These are phyloP conservation scores for Taxillus chinensis DNA, from an alignment of 164 flowering plant genomes.

Conservation along the genomic window DNA sequence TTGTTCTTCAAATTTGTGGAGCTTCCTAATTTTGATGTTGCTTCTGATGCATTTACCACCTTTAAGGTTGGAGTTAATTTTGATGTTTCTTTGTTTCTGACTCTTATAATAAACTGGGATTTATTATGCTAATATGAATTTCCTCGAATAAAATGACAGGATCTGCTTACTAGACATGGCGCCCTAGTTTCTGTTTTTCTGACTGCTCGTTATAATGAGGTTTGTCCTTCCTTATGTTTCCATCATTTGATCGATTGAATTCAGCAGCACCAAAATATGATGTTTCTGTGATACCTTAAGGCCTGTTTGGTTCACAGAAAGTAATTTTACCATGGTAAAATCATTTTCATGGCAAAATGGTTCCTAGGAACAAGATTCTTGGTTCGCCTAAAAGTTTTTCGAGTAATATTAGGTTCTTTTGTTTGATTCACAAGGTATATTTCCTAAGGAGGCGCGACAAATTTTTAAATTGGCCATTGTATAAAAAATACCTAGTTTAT, in stretches of 20 bases:
- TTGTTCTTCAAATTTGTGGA: constrained; percentile 94
- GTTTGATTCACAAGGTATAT: too few relatives aligned
- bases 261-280: too few relatives aligned
- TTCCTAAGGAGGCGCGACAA: too few relatives aligned
- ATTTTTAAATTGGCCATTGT: too few relatives aligned
- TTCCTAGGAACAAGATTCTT: too few relatives aligned
- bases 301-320: too few relatives aligned
- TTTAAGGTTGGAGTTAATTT: constrained; percentile 62
- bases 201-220: constrained; percentile 78
- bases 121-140: constrained; percentile 3
- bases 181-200: constrained; percentile 58
- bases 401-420: too few relatives aligned
- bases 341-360: too few relatives aligned
- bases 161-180: constrained; percentile 83
- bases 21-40: constrained; percentile 84
- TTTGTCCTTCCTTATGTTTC: constrained; percentile 13
- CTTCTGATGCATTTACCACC: constrained; percentile 92
- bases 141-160: constrained; percentile 36
- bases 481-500: too few relatives aligned
- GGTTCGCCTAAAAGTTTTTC: too few relatives aligned
- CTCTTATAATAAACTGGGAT: not conserved
- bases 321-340: too few relatives aligned
- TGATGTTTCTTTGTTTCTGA: constrained; percentile 3
- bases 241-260: not conserved
- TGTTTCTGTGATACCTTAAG: too few relatives aligned